Evolutionary conservation across 2,329 filamentous ascomycete species (phyloP).

Genomic region (Tolypocladium pustulatum): DNA sequence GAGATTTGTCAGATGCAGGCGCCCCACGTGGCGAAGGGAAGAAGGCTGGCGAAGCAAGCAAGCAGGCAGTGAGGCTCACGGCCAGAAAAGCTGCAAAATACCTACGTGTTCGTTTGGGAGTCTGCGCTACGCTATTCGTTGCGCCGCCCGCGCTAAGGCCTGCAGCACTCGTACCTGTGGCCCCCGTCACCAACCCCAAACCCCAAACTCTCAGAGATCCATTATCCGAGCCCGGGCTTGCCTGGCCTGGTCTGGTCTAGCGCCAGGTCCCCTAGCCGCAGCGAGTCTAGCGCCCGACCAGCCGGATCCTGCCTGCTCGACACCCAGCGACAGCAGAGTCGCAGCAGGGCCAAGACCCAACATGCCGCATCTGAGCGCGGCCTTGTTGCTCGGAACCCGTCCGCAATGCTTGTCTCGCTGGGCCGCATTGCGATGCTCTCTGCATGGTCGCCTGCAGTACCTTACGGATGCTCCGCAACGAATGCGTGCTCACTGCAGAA

Average conservation of each 20-base stretch:
- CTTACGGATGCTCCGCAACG: too few relatives aligned
- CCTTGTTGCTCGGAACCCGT: too few relatives aligned
- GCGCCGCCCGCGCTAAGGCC: neutral
- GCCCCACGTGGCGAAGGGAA: constrained; percentile 21
- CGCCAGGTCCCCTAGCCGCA: constrained; percentile 5
- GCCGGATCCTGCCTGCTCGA: neutral
- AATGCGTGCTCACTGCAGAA: too few relatives aligned
- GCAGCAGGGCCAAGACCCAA: too few relatives aligned
- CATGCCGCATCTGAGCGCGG: too few relatives aligned
- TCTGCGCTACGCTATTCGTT: neutral
- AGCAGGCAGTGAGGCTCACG: constrained; percentile 1
- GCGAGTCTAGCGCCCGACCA: neutral
- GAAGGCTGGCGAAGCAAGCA: constrained; percentile 6
- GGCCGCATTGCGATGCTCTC: neutral
- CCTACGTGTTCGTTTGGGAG: neutral
- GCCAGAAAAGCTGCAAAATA: neutral
- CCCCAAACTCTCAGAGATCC: neutral
- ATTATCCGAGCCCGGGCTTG: constrained; percentile 1
- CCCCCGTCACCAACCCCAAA: neutral
- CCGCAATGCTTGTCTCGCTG: neutral
- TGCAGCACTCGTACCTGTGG: neutral
- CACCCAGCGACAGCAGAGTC: neutral
- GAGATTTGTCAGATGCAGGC: constrained; percentile 15
- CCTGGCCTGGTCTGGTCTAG: constrained; percentile 7
- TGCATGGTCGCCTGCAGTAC: neutral